Conservation (phyloP, 495 filamentous ascomycete genomes). For the Melanomma pulvis-pyrius region DNA sequence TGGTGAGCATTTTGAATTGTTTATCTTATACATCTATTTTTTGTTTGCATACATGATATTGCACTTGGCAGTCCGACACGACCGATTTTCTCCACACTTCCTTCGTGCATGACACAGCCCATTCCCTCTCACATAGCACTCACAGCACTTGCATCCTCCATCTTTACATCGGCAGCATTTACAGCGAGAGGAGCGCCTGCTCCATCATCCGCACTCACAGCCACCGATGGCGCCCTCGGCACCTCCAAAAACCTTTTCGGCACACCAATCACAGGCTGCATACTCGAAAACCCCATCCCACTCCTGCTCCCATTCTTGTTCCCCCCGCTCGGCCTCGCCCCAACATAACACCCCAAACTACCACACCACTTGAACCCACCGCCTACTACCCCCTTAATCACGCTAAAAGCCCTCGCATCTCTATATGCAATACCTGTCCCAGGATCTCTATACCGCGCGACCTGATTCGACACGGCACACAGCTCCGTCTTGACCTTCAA, state of each 20-base stretch:
- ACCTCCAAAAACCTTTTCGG: conserved; percentile 44
- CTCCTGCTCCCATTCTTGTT: conserved; percentile 12
- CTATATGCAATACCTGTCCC: conserved; percentile 45
- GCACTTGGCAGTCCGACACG: too few species aligned
- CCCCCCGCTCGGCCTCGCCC: conserved; percentile 18
- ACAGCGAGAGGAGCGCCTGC: not conserved
- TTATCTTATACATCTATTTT: too few species aligned
- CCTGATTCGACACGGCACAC: conserved; percentile 42
- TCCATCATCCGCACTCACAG: not conserved
- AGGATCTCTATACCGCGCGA: conserved; percentile 46
- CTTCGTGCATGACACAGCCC: not conserved
- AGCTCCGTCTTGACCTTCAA: conserved; percentile 10
- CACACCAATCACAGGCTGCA: conserved; percentile 44
- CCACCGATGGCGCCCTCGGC: conserved; percentile 3
- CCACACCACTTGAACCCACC: conserved; percentile 44
- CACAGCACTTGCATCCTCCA: conserved; percentile 1
- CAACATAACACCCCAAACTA: conserved; percentile 45
- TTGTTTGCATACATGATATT: not conserved
- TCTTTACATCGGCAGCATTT: not conserved
- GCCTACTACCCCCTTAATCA: conserved; percentile 40
- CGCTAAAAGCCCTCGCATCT: conserved; percentile 42
- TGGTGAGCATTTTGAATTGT: too few species aligned
- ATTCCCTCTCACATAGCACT: not conserved
- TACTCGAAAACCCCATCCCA: conserved; percentile 26
- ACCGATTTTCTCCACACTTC: not conserved